Evolutionary conservation across 305 asterid genomes (phyloP).

Genomic region (Fraxinus angustifolia): DNA sequence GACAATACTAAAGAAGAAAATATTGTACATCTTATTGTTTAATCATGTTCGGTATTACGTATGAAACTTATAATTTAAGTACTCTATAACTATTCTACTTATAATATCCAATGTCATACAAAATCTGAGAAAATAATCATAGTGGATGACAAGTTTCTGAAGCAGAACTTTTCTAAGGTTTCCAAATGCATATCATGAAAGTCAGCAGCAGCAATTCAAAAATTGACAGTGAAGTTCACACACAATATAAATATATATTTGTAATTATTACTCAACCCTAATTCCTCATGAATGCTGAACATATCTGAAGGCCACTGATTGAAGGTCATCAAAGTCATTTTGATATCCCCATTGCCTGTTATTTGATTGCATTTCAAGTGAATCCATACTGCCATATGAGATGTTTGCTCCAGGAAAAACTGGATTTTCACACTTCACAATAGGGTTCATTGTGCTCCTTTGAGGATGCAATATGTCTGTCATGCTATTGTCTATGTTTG

Average conservation of each 20-base stretch:
- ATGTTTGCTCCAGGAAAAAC: conserved; percentile 36
- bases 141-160: conserved; percentile 32
- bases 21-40: neutral
- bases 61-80: neutral
- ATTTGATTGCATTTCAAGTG: conserved; percentile 46
- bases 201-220: conserved; percentile 27
- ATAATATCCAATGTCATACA: conserved; percentile 39
- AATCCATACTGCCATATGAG: conserved; percentile 52
- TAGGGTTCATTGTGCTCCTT: conserved; percentile 20
- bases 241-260: neutral
- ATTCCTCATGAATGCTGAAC: conserved; percentile 39
- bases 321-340: conserved; percentile 63
- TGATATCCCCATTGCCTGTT: conserved; percentile 41
- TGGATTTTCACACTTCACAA: conserved; percentile 31
- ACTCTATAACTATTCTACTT: conserved; percentile 20
- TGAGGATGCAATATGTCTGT: conserved; percentile 24
- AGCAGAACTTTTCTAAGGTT: conserved; percentile 58
- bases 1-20: neutral
- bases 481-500: conserved; percentile 15
- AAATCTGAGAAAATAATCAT: conserved; percentile 39
- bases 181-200: conserved; percentile 22
- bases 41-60: neutral
- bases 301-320: conserved; percentile 67
- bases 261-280: conserved; percentile 18
- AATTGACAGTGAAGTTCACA: neutral